phyloP scores from a whole-genome alignment of 2,329 filamentous ascomycete genomes.

The Fusarium sp. region DNA sequence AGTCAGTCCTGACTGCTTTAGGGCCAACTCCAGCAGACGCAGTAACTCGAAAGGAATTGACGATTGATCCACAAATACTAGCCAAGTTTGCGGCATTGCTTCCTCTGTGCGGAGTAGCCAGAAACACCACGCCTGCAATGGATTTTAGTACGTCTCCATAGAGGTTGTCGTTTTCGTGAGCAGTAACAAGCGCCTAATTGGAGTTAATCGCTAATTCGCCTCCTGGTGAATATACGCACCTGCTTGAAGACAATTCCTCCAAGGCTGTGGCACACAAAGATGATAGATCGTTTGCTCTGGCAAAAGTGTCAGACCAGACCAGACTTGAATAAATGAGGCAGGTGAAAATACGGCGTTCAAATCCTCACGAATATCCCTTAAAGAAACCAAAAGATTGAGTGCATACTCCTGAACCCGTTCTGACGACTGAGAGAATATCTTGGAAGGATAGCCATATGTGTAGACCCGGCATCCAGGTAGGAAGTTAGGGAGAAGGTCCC shows the following conservation, averaged over 20 bases:
- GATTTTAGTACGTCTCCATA: neutral
- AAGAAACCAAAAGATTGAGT: neutral
- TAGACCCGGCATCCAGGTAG: neutral
- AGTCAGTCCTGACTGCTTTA: too few species aligned
- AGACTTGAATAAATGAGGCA: too few species aligned
- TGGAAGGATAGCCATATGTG: neutral
- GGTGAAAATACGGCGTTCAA: too few species aligned
- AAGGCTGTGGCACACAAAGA: constrained; percentile 46
- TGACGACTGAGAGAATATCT: neutral
- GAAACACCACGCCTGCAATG: neutral
- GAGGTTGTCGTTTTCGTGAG: neutral
- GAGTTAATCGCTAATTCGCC: neutral
- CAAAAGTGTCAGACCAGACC: too few species aligned
- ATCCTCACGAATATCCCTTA: neutral
- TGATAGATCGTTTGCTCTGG: constrained; percentile 21
- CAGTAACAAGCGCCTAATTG: neutral
- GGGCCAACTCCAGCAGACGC: too few species aligned
- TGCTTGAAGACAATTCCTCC: constrained; percentile 42
- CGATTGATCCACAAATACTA: too few species aligned
- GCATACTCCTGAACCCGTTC: neutral
- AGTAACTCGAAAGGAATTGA: too few species aligned
- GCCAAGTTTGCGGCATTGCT: neutral
- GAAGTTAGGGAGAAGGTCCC: neutral
- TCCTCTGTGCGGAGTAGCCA: neutral
- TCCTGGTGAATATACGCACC: neutral